These are phyloP conservation scores for Sporothrix mexicana DNA, from an alignment of 2,329 filamentous ascomycete genomes.

Conservation along the genomic window DNA sequence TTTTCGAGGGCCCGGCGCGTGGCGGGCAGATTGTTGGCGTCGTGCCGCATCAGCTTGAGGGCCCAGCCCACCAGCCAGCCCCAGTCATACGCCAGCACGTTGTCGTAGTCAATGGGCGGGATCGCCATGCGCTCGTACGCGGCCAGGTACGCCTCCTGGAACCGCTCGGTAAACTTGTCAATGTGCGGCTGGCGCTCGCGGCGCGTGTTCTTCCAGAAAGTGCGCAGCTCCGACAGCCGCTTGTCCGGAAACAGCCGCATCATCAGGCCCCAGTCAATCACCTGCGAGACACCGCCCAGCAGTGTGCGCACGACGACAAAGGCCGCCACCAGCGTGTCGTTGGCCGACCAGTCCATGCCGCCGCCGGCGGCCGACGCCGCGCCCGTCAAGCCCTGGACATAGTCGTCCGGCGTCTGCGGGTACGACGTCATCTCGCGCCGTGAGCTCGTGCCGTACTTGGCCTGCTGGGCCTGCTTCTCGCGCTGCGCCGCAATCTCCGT, in stretches of 20 bases:
- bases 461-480: conserved; percentile 30
- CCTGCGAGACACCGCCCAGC: conserved; percentile 64
- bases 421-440: conserved; percentile 45
- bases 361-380: neutral
- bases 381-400: conserved; percentile 39
- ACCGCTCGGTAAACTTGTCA: conserved; percentile 63
- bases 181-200: conserved; percentile 60
- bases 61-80: conserved; percentile 69
- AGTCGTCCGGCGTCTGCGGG: conserved; percentile 45
- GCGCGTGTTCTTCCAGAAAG: conserved; percentile 60
- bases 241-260: conserved; percentile 61
- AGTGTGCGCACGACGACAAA: conserved; percentile 64
- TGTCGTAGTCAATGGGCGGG: conserved; percentile 66
- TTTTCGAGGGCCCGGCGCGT: conserved; percentile 53
- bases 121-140: conserved; percentile 70
- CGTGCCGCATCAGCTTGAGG: conserved; percentile 55
- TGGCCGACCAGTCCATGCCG: conserved; percentile 50
- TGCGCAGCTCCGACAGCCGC: conserved; percentile 57
- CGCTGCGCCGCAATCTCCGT: conserved; percentile 3
- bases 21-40: conserved; percentile 56
- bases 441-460: conserved; percentile 42
- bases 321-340: conserved; percentile 58
- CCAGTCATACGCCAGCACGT: conserved; percentile 73
- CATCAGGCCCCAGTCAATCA: conserved; percentile 66
- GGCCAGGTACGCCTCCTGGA: conserved; percentile 68